These are phyloP conservation scores for Trypanosoma cruzi DNA, from an alignment of 208 protist species.

Conservation along the genomic window DNA sequence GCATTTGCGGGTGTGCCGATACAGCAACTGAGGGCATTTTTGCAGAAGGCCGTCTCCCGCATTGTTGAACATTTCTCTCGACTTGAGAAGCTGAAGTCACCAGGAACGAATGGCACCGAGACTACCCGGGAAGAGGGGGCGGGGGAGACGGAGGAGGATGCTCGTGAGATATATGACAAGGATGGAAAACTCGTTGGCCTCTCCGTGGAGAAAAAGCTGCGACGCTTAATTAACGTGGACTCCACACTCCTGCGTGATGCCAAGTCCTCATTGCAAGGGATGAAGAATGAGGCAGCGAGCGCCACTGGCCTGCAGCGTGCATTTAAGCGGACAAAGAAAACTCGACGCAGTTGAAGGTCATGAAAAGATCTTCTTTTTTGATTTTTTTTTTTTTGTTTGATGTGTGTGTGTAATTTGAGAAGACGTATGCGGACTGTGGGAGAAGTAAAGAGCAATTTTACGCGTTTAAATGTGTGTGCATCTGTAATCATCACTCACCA, in stretches of 20 bases:
- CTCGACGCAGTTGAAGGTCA: constrained; percentile 23
- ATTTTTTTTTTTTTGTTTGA: not conserved
- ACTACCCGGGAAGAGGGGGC: constrained; percentile 6
- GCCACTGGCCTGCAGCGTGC: constrained; percentile 67
- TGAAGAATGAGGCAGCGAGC: constrained; percentile 19
- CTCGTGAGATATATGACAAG: constrained; percentile 64
- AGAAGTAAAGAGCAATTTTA: not conserved
- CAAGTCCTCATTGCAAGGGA: constrained; percentile 43
- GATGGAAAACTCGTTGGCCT: constrained; percentile 75
- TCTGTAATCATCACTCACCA: not conserved
- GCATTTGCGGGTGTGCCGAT: constrained; percentile 61
- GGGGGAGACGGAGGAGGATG: constrained; percentile 41
- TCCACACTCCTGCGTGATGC: constrained; percentile 76
- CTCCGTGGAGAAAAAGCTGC: constrained; percentile 61
- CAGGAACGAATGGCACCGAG: constrained; percentile 10
- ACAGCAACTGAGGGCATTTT: constrained; percentile 88
- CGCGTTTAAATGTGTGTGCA: constrained; percentile 23
- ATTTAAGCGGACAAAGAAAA: constrained; percentile 80
- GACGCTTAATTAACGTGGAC: constrained; percentile 56
- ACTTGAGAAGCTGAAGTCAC: constrained; percentile 46
- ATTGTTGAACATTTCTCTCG: constrained; percentile 74
- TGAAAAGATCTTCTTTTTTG: too few species aligned
- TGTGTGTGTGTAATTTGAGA: constrained; percentile 19
- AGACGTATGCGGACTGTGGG: not conserved
- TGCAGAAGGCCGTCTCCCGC: constrained; percentile 82